Evolutionary conservation across 2,329 filamentous ascomycete genomes (phyloP).

Genomic region (Aspergillus intermedius): DNA sequence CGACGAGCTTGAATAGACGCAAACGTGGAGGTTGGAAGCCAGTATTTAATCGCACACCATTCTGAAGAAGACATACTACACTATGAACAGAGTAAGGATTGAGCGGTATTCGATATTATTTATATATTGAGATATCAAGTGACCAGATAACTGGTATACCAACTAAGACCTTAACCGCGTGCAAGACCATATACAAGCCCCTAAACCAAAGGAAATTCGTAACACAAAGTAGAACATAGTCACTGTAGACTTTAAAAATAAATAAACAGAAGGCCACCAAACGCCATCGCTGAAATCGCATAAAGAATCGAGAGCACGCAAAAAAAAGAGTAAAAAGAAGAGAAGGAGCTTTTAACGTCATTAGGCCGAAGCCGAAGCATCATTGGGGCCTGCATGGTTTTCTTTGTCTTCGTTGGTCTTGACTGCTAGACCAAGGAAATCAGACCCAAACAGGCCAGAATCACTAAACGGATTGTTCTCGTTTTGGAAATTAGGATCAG

Average conservation of each 20-base stretch:
- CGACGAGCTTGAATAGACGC: no score
- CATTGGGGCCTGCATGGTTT: slow-evolving; percentile 2
- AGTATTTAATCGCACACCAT: no score
- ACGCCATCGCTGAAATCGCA: slow-evolving; percentile 13
- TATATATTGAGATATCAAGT: neutral
- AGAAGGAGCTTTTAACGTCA: slow-evolving; percentile 5
- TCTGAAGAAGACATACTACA: no score
- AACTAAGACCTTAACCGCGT: neutral
- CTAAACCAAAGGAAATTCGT: neutral
- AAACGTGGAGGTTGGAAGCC: no score
- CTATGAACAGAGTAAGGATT: no score
- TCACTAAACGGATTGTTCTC: slow-evolving; percentile 28
- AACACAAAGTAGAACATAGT: neutral
- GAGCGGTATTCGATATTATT: neutral
- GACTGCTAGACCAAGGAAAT: slow-evolving; percentile 21
- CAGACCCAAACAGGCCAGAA: slow-evolving; percentile 32
- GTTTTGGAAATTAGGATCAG: slow-evolving; percentile 27
- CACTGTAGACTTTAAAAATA: neutral
- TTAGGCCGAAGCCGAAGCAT: slow-evolving; percentile 8
- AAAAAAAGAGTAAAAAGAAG: slow-evolving; percentile 1
- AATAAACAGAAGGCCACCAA: slow-evolving; percentile 2
- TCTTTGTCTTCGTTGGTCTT: slow-evolving; percentile 12
- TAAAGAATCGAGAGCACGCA: slow-evolving; percentile 2
- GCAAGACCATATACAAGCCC: neutral
- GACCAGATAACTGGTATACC: neutral